Evolutionary conservation across 768 basidiomycete genomes (phyloP).

Genomic region (Tulasnella calospora): DNA sequence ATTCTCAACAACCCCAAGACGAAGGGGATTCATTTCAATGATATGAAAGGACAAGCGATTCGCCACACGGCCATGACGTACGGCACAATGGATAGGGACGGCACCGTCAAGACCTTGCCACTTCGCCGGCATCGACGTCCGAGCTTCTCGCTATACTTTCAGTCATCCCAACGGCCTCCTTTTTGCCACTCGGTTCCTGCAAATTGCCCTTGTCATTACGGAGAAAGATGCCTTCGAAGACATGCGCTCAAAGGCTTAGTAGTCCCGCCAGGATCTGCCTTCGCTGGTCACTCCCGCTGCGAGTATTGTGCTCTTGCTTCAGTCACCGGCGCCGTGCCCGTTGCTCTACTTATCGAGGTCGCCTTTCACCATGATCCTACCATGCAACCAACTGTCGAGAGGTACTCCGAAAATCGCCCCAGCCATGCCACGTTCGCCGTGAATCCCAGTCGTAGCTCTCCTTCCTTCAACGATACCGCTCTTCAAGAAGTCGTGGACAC

Average conservation of each 20-base stretch:
- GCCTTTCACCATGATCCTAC: constrained; percentile 99
- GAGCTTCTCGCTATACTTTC: constrained; percentile 97
- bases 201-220: constrained; percentile 95
- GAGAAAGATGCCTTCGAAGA: constrained; percentile 99
- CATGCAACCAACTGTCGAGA: constrained; percentile 98
- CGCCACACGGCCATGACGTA: constrained; percentile 99
- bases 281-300: constrained; percentile 96
- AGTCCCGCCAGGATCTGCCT: constrained; percentile 85
- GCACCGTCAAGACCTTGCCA: constrained; percentile 89
- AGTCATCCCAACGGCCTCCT: constrained; percentile 91
- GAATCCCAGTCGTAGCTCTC: constrained; percentile 91
- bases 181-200: constrained; percentile 97
- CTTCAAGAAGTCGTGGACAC: constrained; percentile 95
- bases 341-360: constrained; percentile 92
- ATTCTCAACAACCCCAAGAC: constrained; percentile 76
- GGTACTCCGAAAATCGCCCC: constrained; percentile 85
- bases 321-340: constrained; percentile 92
- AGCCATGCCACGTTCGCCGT: constrained; percentile 99
- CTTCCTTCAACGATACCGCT: constrained; percentile 89
- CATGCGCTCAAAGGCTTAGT: constrained; percentile 94
- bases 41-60: constrained; percentile 97
- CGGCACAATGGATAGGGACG: constrained; percentile 94
- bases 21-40: constrained; percentile 98
- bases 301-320: constrained; percentile 98
- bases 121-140: constrained; percentile 90